phyloP scores from a whole-genome alignment of 495 filamentous ascomycete genomes.

The Podospora australis region DNA sequence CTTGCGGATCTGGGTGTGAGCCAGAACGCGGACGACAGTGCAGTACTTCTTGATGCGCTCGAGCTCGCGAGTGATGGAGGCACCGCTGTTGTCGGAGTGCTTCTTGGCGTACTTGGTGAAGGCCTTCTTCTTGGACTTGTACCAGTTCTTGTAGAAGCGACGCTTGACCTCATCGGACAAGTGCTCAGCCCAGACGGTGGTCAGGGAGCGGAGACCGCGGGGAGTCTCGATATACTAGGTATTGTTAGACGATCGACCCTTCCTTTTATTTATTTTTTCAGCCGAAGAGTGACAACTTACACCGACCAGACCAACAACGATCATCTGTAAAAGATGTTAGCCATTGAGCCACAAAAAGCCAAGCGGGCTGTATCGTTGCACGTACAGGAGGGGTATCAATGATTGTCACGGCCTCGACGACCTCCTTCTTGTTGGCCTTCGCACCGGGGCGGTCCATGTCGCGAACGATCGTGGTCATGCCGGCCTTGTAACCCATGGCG shows the following conservation, averaged over 20 bases:
- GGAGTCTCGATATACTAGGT: slow-evolving; percentile 92
- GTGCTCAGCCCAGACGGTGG: slow-evolving; percentile 99
- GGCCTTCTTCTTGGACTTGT: slow-evolving; percentile 99
- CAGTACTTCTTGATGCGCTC: slow-evolving; percentile 99
- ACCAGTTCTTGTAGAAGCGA: slow-evolving; percentile 99
- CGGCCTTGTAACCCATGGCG: slow-evolving; percentile 99
- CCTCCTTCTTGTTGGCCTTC: slow-evolving; percentile 99
- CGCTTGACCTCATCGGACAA: slow-evolving; percentile 96
- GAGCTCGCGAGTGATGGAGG: slow-evolving; percentile 89
- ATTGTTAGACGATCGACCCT: slow-evolving; percentile 15
- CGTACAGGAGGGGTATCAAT: slow-evolving; percentile 99
- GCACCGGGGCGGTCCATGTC: slow-evolving; percentile 98
- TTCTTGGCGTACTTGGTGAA: slow-evolving; percentile 99
- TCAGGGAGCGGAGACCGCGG: slow-evolving; percentile 97
- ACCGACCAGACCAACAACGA: slow-evolving; percentile 98
- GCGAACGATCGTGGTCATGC: slow-evolving; percentile 99
- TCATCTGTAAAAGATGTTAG: slow-evolving; percentile 74
- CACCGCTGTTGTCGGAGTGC: slow-evolving; percentile 85
- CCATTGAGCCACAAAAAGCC: slow-evolving; percentile 48
- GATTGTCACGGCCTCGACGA: slow-evolving; percentile 97
- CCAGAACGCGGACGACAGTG: slow-evolving; percentile 97
- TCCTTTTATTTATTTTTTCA: slow-evolving; percentile 13
- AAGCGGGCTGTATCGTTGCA: slow-evolving; percentile 61
- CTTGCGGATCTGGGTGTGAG: slow-evolving; percentile 99
- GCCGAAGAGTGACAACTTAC: slow-evolving; percentile 32